Percentiles rank a stretch among this genome's conserved stretches.
These are phyloP conservation scores for Colletotrichum spinosum DNA, from an alignment of 2,329 filamentous ascomycete species.

Conservation along the genomic window DNA sequence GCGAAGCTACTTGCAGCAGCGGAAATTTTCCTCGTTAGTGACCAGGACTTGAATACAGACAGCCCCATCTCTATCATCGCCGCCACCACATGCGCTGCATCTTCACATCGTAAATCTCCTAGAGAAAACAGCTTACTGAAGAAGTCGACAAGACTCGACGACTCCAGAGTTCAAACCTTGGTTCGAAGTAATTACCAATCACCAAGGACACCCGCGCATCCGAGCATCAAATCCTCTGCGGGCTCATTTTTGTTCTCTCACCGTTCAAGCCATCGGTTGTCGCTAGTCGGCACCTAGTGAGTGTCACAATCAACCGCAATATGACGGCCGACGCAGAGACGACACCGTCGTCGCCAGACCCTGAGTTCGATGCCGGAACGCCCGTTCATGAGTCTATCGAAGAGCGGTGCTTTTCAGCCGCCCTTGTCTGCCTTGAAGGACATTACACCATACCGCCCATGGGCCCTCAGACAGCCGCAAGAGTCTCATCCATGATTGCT, in stretches of 20 bases:
- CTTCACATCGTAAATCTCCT: slow-evolving; percentile 14
- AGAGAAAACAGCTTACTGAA: not conserved
- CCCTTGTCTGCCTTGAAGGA: slow-evolving; percentile 71
- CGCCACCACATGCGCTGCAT: slow-evolving; percentile 17
- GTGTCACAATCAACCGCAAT: slow-evolving; percentile 2
- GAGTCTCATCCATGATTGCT: slow-evolving; percentile 67
- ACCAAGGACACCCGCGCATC: too few species aligned
- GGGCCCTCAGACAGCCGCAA: slow-evolving; percentile 65
- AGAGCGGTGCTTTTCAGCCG: slow-evolving; percentile 71
- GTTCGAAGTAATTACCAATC: too few species aligned
- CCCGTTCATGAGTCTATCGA: slow-evolving; percentile 65
- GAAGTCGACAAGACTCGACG: too few species aligned
- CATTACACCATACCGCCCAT: slow-evolving; percentile 70
- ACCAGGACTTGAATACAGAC: not conserved
- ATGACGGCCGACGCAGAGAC: slow-evolving; percentile 36
- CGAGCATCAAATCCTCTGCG: too few species aligned
- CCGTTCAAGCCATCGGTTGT: too few species aligned
- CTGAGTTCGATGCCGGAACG: slow-evolving; percentile 42
- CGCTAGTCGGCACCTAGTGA: not conserved
- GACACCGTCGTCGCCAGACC: slow-evolving; percentile 32
- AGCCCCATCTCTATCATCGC: slow-evolving; percentile 16
- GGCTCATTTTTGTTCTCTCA: too few species aligned
- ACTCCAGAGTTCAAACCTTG: too few species aligned
- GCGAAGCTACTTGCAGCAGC: slow-evolving; percentile 26
- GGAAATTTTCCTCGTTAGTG: slow-evolving; percentile 35